Evolutionary conservation across 2,329 filamentous ascomycete genomes (phyloP).

Genomic region (Claviceps sp.): DNA sequence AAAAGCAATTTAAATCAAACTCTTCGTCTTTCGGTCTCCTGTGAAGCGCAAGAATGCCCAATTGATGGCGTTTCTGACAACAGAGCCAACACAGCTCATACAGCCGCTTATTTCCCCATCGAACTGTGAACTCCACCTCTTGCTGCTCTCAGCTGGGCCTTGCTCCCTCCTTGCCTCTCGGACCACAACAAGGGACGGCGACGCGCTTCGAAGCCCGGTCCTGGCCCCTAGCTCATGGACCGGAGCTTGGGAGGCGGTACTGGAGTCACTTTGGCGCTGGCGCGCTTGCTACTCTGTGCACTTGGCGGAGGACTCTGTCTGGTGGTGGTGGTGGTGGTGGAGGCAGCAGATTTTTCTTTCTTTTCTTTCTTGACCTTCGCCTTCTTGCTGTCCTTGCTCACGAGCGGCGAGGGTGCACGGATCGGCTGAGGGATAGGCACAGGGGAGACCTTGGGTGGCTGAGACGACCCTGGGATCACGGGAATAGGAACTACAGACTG

Average conservation of each 20-base stretch:
- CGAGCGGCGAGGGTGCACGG: slow-evolving; percentile 9
- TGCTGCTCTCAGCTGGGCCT: background rate
- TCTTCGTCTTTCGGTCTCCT: background rate
- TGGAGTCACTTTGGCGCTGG: slow-evolving; percentile 12
- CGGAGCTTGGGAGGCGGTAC: slow-evolving; percentile 13
- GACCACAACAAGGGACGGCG: background rate
- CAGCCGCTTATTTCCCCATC: background rate
- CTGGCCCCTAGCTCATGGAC: slow-evolving; percentile 12
- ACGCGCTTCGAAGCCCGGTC: background rate
- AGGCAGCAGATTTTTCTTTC: slow-evolving; percentile 11
- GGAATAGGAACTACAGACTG: slow-evolving; percentile 22
- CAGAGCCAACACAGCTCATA: background rate
- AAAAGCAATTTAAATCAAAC: background rate
- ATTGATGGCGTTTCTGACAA: too few species aligned
- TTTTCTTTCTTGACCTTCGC: slow-evolving; percentile 18
- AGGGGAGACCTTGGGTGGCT: slow-evolving; percentile 14
- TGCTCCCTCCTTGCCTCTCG: background rate
- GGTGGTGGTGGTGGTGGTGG: background rate
- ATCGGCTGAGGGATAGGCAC: slow-evolving; percentile 10
- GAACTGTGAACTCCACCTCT: background rate
- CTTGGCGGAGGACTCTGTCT: slow-evolving; percentile 11
- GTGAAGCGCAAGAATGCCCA: background rate
- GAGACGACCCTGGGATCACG: slow-evolving; percentile 18
- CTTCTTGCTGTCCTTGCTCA: slow-evolving; percentile 16
- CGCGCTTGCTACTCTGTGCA: slow-evolving; percentile 8